phyloP scores from a whole-genome alignment of 768 basidiomycete species.

The Cytidiella melzeri region DNA sequence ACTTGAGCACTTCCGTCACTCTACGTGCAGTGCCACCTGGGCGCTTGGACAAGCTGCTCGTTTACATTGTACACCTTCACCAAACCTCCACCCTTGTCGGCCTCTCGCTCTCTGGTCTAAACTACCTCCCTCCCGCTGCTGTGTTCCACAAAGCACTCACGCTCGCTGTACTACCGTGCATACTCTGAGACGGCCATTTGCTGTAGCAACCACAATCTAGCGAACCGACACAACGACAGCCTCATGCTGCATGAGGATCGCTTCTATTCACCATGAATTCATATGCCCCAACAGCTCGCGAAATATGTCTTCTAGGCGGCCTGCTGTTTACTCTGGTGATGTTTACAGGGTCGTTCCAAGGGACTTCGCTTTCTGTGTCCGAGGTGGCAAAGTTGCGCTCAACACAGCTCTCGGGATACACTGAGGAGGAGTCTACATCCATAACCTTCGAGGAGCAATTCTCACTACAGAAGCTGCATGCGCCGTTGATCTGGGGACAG shows the following conservation, averaged over 20 bases:
- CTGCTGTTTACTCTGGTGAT: slow-evolving; percentile 23
- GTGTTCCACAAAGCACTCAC: too few species aligned
- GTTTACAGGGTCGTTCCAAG: slow-evolving; percentile 13
- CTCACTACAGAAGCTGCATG: slow-evolving; percentile 19
- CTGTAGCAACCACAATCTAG: too few species aligned
- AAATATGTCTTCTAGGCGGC: slow-evolving; percentile 23
- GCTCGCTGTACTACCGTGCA: too few species aligned
- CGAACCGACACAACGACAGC: too few species aligned
- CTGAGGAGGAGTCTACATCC: slow-evolving; percentile 4
- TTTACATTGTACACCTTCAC: too few species aligned
- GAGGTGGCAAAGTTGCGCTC: slow-evolving; percentile 9
- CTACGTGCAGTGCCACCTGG: too few species aligned
- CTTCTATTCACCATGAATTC: slow-evolving; percentile 17
- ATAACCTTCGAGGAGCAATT: slow-evolving; percentile 22
- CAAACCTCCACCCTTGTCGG: too few species aligned
- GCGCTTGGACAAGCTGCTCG: too few species aligned
- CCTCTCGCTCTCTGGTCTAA: too few species aligned
- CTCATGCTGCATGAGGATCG: background rate
- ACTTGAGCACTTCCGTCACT: too few species aligned
- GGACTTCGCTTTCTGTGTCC: slow-evolving; percentile 1
- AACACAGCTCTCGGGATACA: slow-evolving; percentile 8
- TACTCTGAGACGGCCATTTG: too few species aligned
- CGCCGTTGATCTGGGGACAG: slow-evolving; percentile 21
- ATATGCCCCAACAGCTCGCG: slow-evolving; percentile 24
- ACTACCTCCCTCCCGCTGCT: too few species aligned